Conservation (phyloP, 2,329 filamentous ascomycete species). For the Neonectria neomacrospora region DNA sequence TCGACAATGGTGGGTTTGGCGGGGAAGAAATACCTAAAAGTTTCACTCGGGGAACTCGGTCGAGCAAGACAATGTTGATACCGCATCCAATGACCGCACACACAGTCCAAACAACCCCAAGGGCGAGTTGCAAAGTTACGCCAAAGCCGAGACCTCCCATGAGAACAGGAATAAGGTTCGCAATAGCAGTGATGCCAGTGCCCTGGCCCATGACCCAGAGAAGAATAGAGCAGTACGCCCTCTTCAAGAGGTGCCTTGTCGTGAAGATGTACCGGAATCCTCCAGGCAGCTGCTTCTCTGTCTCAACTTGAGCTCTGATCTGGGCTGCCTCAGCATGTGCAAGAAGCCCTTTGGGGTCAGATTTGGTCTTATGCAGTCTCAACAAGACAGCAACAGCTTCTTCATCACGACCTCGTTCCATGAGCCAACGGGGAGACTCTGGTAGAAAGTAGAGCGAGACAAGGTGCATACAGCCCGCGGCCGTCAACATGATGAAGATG, state of each 20-base stretch:
- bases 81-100: slow-evolving; percentile 30
- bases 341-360: slow-evolving; percentile 21
- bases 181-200: slow-evolving; percentile 31
- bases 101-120: slow-evolving; percentile 31
- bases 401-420: slow-evolving; percentile 49
- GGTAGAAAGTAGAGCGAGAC: slow-evolving; percentile 46
- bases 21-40: slow-evolving; percentile 26
- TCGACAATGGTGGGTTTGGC: background rate
- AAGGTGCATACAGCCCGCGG: slow-evolving; percentile 38
- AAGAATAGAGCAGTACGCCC: slow-evolving; percentile 28
- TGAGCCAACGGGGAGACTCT: slow-evolving; percentile 54
- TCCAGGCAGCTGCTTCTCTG: slow-evolving; percentile 24
- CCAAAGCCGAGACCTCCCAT: slow-evolving; percentile 33
- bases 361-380: slow-evolving; percentile 24
- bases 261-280: slow-evolving; percentile 33
- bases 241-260: slow-evolving; percentile 20
- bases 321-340: slow-evolving; percentile 31
- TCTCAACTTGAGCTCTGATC: slow-evolving; percentile 30
- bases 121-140: slow-evolving; percentile 26
- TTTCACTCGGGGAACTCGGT: slow-evolving; percentile 28
- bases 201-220: slow-evolving; percentile 32
- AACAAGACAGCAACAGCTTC: slow-evolving; percentile 41
- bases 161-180: slow-evolving; percentile 26
- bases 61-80: slow-evolving; percentile 30
- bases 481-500: slow-evolving; percentile 47